Base-by-base conservation (phyloP, 2,329 filamentous ascomycete species). In the Orbilia quercus region DNA sequence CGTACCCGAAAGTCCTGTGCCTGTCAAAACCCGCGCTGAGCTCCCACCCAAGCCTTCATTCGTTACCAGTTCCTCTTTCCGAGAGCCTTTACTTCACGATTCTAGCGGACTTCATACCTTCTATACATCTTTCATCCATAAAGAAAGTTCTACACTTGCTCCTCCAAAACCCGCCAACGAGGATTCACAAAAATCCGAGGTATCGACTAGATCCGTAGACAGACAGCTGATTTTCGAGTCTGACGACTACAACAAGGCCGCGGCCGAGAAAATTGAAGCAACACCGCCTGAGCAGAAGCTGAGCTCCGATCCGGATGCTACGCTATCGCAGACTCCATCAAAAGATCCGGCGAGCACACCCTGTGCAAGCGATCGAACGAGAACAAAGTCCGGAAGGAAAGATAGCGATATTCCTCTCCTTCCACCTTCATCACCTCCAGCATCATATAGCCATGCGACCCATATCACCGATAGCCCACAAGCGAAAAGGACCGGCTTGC, bases 1-100 rank as follows among this genome's bases (percentile, higher is more conserved):
- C 20, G 22, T 65, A 7, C 67, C 59, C 20, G 59, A 72, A 36
- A 72, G 67, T 18, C 59, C 67, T 7, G 28, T 40, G 31, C 59
- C 67, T 7, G 28, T 40, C 22, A 59, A 47, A 25, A 31, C 20
- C 5, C 22, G 45, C 2, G 47, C 14, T 3, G 31, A 22, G 12
- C 20, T 23, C 2, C 23, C 45, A 14, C 34, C n/a, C 11, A 65
- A 50, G 14, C 16, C 28, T 25, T 58, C 28, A 5, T 34, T 38
- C n/a, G n/a, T n/a, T 31, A 16, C 38, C n/a, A 22, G 7, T 14
- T 48, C 47, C 1, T 31, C 20, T 25, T 38, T 25, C 3, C 36
- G 54, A 44, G 67, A 72, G 28, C 67, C 67, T 7, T 28, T 72
- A n/a, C 59, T 72, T 9, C 59, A 59, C 16, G 67, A 72, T 12